Evolutionary conservation across 345 rosid species (phyloP).

Genomic region (Eucalyptus cladocalyx): DNA sequence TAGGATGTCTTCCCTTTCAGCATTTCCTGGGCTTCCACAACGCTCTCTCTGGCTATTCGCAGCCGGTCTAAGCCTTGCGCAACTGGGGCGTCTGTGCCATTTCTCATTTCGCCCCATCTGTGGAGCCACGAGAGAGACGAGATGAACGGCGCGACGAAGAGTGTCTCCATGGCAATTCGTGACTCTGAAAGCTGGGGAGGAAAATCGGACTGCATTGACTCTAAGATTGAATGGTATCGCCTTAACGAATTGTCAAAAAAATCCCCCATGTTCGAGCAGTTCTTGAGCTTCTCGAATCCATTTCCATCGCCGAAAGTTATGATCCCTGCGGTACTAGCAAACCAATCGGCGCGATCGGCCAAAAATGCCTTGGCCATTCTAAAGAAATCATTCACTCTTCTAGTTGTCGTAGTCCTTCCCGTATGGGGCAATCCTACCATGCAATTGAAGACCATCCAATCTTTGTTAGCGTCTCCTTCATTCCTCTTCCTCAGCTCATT

Average conservation of each 20-base stretch:
- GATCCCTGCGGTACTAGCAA: slow-evolving; percentile 1
- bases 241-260: slow-evolving; percentile 11
- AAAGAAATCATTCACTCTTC: slow-evolving; percentile 14
- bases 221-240: slow-evolving; percentile 19
- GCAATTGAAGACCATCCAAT: slow-evolving; percentile 32
- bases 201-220: slow-evolving; percentile 22
- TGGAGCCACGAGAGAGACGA: slow-evolving; percentile 16
- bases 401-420: slow-evolving; percentile 18
- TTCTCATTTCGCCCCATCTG: slow-evolving; percentile 20
- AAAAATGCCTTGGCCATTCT: slow-evolving; percentile 4
- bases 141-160: slow-evolving; percentile 24
- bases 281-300: background rate
- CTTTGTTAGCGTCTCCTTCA: background rate
- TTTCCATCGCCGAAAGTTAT: slow-evolving; percentile 26
- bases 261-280: slow-evolving; percentile 3
- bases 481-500: slow-evolving; percentile 9
- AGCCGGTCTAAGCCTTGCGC: background rate
- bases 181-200: slow-evolving; percentile 14
- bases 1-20: slow-evolving; percentile 12
- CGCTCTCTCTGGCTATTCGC: slow-evolving; percentile 2
- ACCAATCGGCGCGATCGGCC: background rate
- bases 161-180: slow-evolving; percentile 29
- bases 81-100: background rate
- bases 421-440: slow-evolving; percentile 42
- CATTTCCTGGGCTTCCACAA: slow-evolving; percentile 29